Percentiles rank a stretch among this genome's conserved stretches.
Evolutionary conservation across 495 filamentous ascomycete species (phyloP).

Genomic region (Daldinia vernicosa): DNA sequence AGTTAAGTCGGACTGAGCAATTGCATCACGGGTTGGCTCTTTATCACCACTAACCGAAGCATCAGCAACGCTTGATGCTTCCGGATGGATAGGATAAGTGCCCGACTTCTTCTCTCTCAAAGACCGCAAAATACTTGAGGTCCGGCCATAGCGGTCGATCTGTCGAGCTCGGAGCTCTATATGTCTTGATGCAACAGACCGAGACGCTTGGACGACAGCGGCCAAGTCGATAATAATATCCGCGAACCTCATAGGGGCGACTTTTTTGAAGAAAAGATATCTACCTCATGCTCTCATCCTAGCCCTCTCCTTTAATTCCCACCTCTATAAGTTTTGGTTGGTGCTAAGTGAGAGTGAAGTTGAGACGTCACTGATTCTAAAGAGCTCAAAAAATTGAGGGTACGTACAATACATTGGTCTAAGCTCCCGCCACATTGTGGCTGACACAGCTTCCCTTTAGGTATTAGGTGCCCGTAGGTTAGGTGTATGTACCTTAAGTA

Average conservation of each 20-base stretch:
- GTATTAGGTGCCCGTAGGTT: no score
- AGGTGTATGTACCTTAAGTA: no score
- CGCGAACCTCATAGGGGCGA: slow-evolving; percentile 55
- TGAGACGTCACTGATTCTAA: slow-evolving; percentile 9
- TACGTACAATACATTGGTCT: not conserved
- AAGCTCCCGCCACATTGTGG: slow-evolving; percentile 45
- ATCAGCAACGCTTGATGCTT: not conserved
- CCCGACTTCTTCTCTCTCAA: slow-evolving; percentile 65
- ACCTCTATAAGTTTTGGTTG: slow-evolving; percentile 3
- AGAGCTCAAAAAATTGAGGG: slow-evolving; percentile 27
- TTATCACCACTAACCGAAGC: slow-evolving; percentile 9
- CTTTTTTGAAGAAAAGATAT: slow-evolving; percentile 14
- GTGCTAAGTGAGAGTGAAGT: slow-evolving; percentile 11
- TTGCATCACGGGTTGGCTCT: not conserved
- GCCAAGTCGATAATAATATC: slow-evolving; percentile 77
- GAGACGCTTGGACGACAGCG: slow-evolving; percentile 79
- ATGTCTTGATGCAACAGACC: slow-evolving; percentile 81
- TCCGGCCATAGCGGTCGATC: slow-evolving; percentile 77
- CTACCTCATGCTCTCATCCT: slow-evolving; percentile 32
- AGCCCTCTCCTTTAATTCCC: slow-evolving; percentile 13
- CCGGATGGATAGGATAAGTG: slow-evolving; percentile 1
- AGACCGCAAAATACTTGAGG: slow-evolving; percentile 76
- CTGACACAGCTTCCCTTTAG: slow-evolving; percentile 14
- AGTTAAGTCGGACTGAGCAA: slow-evolving; percentile 11
- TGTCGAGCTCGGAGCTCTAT: slow-evolving; percentile 78